Base-by-base conservation (phyloP, 768 basidiomycete species). In the Lentinula boryana region DNA sequence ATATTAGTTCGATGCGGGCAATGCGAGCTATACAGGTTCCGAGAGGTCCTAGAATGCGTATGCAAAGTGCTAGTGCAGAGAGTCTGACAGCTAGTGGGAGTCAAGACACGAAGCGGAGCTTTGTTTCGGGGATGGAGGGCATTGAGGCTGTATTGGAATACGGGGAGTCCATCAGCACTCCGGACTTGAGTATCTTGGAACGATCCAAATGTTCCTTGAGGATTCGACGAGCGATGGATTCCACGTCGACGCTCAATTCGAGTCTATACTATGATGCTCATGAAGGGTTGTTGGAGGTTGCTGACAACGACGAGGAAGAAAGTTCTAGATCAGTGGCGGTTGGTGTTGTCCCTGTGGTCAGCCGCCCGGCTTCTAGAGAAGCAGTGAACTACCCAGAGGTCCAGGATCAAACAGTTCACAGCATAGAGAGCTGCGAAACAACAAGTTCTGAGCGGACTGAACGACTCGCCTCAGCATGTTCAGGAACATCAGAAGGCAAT, bases 1-100 rank as follows among this genome's bases (percentile, higher is more conserved):
- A 36, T 43, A 38, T 13, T 38, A 56, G 23, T 40, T 56, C 40
- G 16, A 43, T 56, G n/a, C 18, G 41, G 40, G 55, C 55, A 4
- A 32, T 56, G 9, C 38, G 55, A 43, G 38, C 55, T 16, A n/a
- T 31, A 16, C 36, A 40, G 27, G 55, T 31, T 13, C 55, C 55
- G 3, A 36, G 40, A 40, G 55, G 55, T 40, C 55, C 55, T 27
- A 43, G 55, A 31, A 56, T 56, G 55, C 55, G 55, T 21, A 40
- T 56, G 55, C 55, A 56, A 12, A 56, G 55, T 31, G 55, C 27
- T 21, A 56, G 55, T n/a, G 55, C 40, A 13, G 55, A 56, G 38
- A 56, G 55, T 10, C 13, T 56, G 38, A 27, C 38, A 27, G 55
- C 40, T 4, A 43, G 40, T 38, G 23, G 36, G 4, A 56, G 38